These are phyloP conservation scores for Leucocoprinus leucothites DNA, from an alignment of 768 basidiomycete species.

Conservation along the genomic window DNA sequence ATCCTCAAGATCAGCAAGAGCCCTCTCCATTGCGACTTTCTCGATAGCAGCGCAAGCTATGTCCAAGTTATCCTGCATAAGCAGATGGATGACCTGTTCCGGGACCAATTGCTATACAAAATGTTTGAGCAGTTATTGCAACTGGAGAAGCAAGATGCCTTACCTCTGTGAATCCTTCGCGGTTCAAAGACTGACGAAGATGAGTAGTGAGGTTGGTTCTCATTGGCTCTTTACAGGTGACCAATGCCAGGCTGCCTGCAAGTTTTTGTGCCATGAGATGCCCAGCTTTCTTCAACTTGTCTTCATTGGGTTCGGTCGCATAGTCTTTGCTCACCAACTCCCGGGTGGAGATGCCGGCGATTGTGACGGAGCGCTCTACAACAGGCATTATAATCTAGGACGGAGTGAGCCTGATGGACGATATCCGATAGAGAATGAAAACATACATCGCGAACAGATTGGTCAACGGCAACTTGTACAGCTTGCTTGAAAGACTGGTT, in stretches of 20 bases:
- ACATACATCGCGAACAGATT: constrained; percentile 88
- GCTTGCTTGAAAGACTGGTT: constrained; percentile 89
- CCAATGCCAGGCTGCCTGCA: constrained; percentile 92
- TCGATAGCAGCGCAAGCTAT: constrained; percentile 93
- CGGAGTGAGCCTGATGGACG: neutral
- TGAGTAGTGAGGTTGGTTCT: constrained; percentile 89
- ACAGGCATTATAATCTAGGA: constrained; percentile 90
- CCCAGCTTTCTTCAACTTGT: constrained; percentile 86
- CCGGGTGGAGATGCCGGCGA: constrained; percentile 95
- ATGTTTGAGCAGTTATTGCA: constrained; percentile 9
- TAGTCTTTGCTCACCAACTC: constrained; percentile 97
- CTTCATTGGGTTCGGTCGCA: constrained; percentile 87
- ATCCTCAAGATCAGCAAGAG: constrained; percentile 90
- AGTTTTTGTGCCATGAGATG: constrained; percentile 97
- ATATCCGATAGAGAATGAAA: neutral
- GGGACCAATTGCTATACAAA: constrained; percentile 58
- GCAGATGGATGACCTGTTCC: constrained; percentile 73
- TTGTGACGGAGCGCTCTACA: constrained; percentile 96
- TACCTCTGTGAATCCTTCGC: constrained; percentile 90
- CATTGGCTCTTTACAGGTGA: constrained; percentile 97
- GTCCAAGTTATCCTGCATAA: constrained; percentile 92
- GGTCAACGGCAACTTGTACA: constrained; percentile 86
- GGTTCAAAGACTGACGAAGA: constrained; percentile 75
- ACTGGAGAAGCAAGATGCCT: constrained; percentile 1
- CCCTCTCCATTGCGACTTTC: constrained; percentile 96